These are phyloP conservation scores for Globisporangium sylvaticum DNA, from an alignment of 352 stramenopile species.

Conservation along the genomic window DNA sequence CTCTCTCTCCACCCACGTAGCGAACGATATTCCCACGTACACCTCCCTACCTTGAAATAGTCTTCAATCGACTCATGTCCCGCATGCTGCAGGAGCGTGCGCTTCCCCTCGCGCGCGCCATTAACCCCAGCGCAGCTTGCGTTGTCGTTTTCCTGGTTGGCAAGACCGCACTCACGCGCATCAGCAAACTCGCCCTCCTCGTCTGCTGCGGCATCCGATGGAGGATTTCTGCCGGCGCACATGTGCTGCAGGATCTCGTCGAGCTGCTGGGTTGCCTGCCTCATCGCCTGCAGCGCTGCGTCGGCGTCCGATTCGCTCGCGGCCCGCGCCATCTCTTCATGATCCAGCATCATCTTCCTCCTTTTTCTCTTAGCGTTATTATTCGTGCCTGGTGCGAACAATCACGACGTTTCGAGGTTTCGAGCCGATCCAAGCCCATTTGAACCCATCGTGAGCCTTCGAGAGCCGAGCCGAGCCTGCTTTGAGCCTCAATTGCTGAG, in stretches of 20 bases:
- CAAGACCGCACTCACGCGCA: background rate
- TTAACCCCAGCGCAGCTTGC: background rate
- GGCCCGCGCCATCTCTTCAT: background rate
- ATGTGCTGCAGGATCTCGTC: constrained; percentile 52
- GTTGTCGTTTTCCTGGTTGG: background rate
- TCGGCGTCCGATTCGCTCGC: background rate
- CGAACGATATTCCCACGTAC: background rate
- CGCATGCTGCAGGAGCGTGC: background rate
- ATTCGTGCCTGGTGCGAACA: background rate
- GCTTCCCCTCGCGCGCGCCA: background rate
- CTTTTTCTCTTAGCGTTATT: background rate
- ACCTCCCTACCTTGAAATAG: constrained; percentile 1
- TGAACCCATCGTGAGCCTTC: too few species aligned
- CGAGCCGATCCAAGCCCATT: background rate
- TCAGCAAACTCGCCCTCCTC: constrained; percentile 5
- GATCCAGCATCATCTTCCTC: background rate
- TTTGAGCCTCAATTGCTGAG: too few species aligned
- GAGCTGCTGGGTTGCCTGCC: constrained; percentile 24
- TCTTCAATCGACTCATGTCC: background rate
- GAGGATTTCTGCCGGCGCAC: constrained; percentile 17
- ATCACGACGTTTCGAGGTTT: background rate
- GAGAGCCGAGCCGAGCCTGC: background rate
- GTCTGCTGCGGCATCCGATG: background rate
- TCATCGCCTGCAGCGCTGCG: constrained; percentile 23
- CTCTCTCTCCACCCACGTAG: background rate